phyloP scores from a whole-genome alignment of 768 basidiomycete species.

The Daedaleopsis nitida region DNA sequence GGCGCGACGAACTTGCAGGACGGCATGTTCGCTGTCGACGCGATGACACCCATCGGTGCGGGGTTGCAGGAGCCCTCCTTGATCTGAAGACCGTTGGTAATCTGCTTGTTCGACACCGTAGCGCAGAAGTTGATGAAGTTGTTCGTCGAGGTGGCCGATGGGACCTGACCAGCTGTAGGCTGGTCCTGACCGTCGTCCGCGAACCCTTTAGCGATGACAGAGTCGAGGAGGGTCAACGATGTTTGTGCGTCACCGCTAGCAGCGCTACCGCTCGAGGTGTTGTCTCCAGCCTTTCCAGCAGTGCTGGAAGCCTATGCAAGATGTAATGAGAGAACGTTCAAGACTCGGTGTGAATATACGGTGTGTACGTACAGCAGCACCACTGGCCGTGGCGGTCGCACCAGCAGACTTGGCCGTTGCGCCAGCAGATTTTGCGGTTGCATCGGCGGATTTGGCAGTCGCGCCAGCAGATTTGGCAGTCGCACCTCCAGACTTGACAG shows the following conservation, averaged over 20 bases:
- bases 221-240: slow-evolving; percentile 47
- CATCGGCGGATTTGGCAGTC: not conserved
- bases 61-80: slow-evolving; percentile 59
- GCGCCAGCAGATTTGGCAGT: slow-evolving; percentile 15
- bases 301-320: slow-evolving; percentile 4
- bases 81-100: slow-evolving; percentile 64
- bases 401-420: slow-evolving; percentile 7
- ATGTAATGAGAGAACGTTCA: no score
- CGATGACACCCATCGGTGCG: slow-evolving; percentile 61
- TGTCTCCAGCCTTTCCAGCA: slow-evolving; percentile 13
- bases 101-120: slow-evolving; percentile 46
- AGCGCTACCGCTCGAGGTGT: slow-evolving; percentile 7
- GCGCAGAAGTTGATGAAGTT: slow-evolving; percentile 76
- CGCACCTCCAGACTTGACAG: slow-evolving; percentile 16
- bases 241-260: slow-evolving; percentile 41
- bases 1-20: slow-evolving; percentile 55
- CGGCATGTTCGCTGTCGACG: slow-evolving; percentile 51
- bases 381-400: slow-evolving; percentile 1
- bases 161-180: slow-evolving; percentile 45
- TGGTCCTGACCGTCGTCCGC: slow-evolving; percentile 49
- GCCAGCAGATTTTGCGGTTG: slow-evolving; percentile 13
- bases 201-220: slow-evolving; percentile 56
- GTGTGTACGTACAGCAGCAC: slow-evolving; percentile 20
- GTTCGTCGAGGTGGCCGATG: slow-evolving; percentile 60
- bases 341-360: not conserved